Conservation (phyloP, 2,329 filamentous ascomycete species). For the Aspergillus carbonarius region DNA sequence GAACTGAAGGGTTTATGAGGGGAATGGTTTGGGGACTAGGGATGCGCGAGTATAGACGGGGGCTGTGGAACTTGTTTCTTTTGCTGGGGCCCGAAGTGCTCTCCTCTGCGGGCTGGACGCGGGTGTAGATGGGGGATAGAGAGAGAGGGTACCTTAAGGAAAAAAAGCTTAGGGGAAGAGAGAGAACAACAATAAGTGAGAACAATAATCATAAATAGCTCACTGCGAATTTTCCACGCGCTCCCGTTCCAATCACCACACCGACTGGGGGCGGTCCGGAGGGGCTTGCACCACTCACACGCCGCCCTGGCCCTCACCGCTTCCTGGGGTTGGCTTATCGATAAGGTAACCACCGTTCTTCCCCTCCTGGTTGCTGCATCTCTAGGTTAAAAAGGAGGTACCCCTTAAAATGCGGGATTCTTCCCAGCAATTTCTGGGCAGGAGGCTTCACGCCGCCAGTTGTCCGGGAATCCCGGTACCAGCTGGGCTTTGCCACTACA, state of each 20-base stretch:
- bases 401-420: neutral
- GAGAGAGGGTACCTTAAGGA: neutral
- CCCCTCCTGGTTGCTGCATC: neutral
- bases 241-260: slow-evolving; percentile 26
- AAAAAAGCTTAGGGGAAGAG: slow-evolving; percentile 5
- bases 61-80: neutral
- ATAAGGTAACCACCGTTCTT: slow-evolving; percentile 2
- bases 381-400: neutral
- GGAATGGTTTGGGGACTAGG: neutral
- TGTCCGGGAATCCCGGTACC: no score
- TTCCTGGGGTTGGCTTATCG: slow-evolving; percentile 2
- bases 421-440: no score
- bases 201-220: slow-evolving; percentile 2
- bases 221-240: slow-evolving; percentile 25
- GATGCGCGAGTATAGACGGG: neutral
- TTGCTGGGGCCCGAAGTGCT: neutral
- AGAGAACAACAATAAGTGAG: slow-evolving; percentile 8
- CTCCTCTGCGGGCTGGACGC: neutral
- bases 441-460: no score
- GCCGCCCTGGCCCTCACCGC: neutral
- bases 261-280: slow-evolving; percentile 13
- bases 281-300: neutral
- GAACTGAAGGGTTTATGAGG: neutral
- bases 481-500: no score
- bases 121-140: neutral